These are phyloP conservation scores for Ascodesmis nigricans DNA, from an alignment of 495 filamentous ascomycete genomes.

Conservation along the genomic window DNA sequence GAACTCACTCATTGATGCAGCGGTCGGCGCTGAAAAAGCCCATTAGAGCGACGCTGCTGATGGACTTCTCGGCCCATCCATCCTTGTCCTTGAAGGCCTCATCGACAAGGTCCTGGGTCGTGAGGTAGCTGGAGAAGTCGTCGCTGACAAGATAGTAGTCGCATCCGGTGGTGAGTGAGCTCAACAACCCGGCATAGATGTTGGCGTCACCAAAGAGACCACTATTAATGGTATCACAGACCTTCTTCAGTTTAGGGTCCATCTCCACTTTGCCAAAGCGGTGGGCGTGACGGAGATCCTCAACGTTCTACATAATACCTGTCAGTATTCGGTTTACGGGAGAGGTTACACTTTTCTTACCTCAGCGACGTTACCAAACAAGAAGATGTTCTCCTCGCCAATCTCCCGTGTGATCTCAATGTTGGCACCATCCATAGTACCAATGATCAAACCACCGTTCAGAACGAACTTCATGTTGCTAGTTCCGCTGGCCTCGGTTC, in stretches of 20 bases:
- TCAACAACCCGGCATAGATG: constrained; percentile 58
- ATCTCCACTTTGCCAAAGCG: constrained; percentile 57
- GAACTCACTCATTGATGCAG: constrained; percentile 69
- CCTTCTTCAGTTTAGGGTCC: constrained; percentile 49
- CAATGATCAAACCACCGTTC: constrained; percentile 91
- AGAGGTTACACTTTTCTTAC: too few relatives aligned
- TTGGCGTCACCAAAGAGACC: constrained; percentile 55
- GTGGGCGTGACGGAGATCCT: constrained; percentile 82
- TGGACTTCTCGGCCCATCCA: constrained; percentile 74
- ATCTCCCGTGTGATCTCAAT: constrained; percentile 98
- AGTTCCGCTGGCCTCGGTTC: constrained; percentile 47
- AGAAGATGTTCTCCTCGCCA: constrained; percentile 89
- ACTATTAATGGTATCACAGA: constrained; percentile 61
- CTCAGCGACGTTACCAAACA: constrained; percentile 90
- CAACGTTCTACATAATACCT: constrained; percentile 40
- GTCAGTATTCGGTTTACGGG: too few relatives aligned
- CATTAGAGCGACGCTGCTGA: constrained; percentile 74
- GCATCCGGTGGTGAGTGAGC: constrained; percentile 70
- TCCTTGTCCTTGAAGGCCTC: constrained; percentile 77
- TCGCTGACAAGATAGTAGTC: constrained; percentile 96
- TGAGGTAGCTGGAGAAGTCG: constrained; percentile 81
- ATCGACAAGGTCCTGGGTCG: constrained; percentile 76
- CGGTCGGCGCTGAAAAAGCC: constrained; percentile 91
- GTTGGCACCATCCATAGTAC: constrained; percentile 93
- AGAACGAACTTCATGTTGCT: constrained; percentile 97